These are phyloP conservation scores for Ogataea trehaloabstinens DNA, from an alignment of 805 yeast genomes.

Conservation along the genomic window DNA sequence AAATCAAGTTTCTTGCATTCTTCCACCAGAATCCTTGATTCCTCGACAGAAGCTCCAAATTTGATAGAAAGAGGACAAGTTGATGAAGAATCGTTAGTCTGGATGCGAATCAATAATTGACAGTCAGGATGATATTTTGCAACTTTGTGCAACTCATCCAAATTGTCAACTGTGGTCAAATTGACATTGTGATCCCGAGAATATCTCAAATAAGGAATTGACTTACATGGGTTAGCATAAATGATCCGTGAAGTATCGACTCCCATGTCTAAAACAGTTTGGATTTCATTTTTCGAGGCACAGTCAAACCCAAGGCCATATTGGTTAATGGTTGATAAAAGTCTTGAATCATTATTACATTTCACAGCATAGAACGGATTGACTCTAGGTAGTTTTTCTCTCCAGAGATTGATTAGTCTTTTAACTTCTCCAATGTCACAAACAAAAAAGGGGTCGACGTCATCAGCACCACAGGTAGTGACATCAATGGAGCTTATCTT, in stretches of 20 bases:
- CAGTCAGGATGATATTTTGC: constrained; percentile 65
- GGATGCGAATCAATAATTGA: constrained; percentile 71
- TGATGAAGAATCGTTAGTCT: constrained; percentile 87
- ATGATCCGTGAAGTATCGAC: constrained; percentile 66
- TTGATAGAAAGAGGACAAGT: constrained; percentile 84
- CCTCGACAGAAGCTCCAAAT: constrained; percentile 73
- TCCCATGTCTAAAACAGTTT: constrained; percentile 58
- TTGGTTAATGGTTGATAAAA: constrained; percentile 54
- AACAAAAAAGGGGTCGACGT: constrained; percentile 83
- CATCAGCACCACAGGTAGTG: constrained; percentile 49
- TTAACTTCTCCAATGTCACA: constrained; percentile 77
- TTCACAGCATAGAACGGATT: constrained; percentile 93
- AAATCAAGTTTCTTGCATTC: constrained; percentile 61
- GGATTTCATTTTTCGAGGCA: constrained; percentile 86
- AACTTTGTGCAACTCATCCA: constrained; percentile 78
- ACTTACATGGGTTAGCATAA: constrained; percentile 93
- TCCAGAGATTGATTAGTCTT: constrained; percentile 66
- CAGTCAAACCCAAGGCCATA: constrained; percentile 86
- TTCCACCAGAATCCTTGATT: constrained; percentile 54
- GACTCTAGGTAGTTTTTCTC: constrained; percentile 60
- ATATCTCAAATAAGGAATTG: constrained; percentile 74
- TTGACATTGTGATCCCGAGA: constrained; percentile 57
- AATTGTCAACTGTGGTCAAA: constrained; percentile 86
- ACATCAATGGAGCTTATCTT: constrained; percentile 12
- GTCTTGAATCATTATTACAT: constrained; percentile 74